Evolutionary conservation across 176 grass and related monocot species (phyloP).

Genomic region (Lolium perenne): DNA sequence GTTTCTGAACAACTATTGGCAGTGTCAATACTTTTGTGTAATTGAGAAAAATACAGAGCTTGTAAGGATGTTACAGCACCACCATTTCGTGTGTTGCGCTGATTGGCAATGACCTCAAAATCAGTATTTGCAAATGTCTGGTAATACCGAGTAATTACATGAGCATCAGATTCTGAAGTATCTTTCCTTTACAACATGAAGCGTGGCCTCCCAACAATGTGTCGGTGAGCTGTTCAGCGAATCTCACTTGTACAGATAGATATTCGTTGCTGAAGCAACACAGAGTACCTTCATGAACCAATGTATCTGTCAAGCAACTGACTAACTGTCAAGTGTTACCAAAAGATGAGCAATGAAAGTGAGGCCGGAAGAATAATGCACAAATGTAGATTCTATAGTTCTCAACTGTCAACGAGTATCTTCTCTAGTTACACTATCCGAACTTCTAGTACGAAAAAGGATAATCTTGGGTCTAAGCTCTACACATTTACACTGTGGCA

Average conservation of each 20-base stretch:
- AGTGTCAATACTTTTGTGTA: constrained; percentile 29
- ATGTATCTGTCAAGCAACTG: not conserved
- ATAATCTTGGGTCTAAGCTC: not conserved
- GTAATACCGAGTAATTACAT: too few species aligned
- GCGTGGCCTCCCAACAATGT: too few species aligned
- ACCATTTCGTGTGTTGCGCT: constrained; percentile 26
- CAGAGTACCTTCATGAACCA: too few species aligned
- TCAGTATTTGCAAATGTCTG: too few species aligned
- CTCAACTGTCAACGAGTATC: not conserved
- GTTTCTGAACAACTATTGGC: constrained; percentile 15
- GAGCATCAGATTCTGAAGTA: too few species aligned
- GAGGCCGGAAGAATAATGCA: not conserved
- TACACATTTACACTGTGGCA: not conserved
- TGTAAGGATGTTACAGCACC: constrained; percentile 15
- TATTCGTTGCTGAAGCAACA: too few species aligned
- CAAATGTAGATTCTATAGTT: not conserved
- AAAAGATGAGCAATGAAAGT: not conserved
- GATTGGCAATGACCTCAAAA: not conserved
- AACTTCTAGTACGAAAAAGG: not conserved
- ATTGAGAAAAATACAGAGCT: constrained; percentile 6
- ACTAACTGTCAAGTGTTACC: not conserved
- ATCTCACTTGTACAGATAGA: too few species aligned
- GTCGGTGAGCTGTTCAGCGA: too few species aligned
- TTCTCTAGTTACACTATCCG: not conserved
- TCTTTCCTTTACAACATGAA: too few species aligned